These are phyloP conservation scores for Pyricularia pennisetigena DNA, from an alignment of 2,329 filamentous ascomycete genomes.

Conservation along the genomic window DNA sequence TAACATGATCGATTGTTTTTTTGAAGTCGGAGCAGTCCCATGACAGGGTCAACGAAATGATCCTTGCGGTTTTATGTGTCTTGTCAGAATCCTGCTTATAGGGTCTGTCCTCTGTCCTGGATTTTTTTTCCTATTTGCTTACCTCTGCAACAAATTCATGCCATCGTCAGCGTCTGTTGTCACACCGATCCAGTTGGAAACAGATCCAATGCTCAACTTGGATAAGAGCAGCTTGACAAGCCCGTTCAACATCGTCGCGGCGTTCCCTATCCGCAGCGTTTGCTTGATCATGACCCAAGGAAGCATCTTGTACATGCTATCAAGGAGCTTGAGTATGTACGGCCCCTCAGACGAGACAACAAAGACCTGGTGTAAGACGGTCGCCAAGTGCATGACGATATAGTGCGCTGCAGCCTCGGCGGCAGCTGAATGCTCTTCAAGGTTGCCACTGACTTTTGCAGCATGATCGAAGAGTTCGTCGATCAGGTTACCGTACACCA, in stretches of 20 bases:
- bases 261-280: slow-evolving; percentile 67
- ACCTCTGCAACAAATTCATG: slow-evolving; percentile 67
- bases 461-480: slow-evolving; percentile 55
- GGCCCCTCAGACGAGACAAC: slow-evolving; percentile 66
- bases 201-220: slow-evolving; percentile 63
- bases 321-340: slow-evolving; percentile 60
- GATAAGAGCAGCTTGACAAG: slow-evolving; percentile 64
- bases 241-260: slow-evolving; percentile 70
- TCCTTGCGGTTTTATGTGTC: slow-evolving; percentile 30
- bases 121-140: slow-evolving; percentile 2
- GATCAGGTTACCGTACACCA: slow-evolving; percentile 59
- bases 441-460: slow-evolving; percentile 42
- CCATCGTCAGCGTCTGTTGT: slow-evolving; percentile 64
- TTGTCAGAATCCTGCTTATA: not conserved
- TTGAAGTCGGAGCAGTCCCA: slow-evolving; percentile 67
- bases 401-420: slow-evolving; percentile 57
- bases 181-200: slow-evolving; percentile 72
- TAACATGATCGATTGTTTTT: slow-evolving; percentile 53
- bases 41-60: slow-evolving; percentile 61
- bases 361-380: slow-evolving; percentile 64
- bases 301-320: slow-evolving; percentile 59
- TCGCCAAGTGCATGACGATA: slow-evolving; percentile 60
- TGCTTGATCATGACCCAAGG: slow-evolving; percentile 65
- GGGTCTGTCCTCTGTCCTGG: not conserved
- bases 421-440: slow-evolving; percentile 53